Evolutionary conservation across 371 early-diverging fungal genomes (phyloP).

Genomic region (Globomyces sp.): DNA sequence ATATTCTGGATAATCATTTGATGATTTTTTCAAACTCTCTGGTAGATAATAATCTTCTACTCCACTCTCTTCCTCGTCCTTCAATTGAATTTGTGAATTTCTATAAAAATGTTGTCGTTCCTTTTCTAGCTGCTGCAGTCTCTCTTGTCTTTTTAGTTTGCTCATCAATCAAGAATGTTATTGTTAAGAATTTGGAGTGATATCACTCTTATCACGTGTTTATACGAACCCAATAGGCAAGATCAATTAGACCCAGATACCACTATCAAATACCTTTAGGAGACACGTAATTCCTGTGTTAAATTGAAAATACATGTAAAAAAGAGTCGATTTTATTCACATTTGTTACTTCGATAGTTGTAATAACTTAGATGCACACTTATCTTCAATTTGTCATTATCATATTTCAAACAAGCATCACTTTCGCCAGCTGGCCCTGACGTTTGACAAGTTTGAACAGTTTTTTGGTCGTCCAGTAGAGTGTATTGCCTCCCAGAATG

Average conservation of each 20-base stretch:
- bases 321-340: too few species aligned
- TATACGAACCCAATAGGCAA: too few species aligned
- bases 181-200: too few species aligned
- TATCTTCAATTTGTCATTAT: too few species aligned
- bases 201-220: too few species aligned
- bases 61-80: not conserved
- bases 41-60: not conserved
- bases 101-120: slow-evolving; percentile 12
- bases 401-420: not conserved
- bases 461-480: not conserved
- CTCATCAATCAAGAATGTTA: not conserved
- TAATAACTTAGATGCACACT: too few species aligned
- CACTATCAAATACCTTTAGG: too few species aligned
- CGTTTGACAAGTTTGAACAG: not conserved
- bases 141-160: slow-evolving; percentile 5
- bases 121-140: slow-evolving; percentile 6
- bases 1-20: not conserved
- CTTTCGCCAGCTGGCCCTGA: slow-evolving; percentile 14
- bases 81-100: not conserved
- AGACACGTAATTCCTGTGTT: too few species aligned
- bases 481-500: not conserved
- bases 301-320: too few species aligned
- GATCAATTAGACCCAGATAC: too few species aligned
- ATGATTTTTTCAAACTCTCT: not conserved
- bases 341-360: too few species aligned